Evolutionary conservation across 371 early-diverging fungal genomes (phyloP), one percentile per base, ranked within the genome.

Genomic region (Saksenaea vasiformis): DNA sequence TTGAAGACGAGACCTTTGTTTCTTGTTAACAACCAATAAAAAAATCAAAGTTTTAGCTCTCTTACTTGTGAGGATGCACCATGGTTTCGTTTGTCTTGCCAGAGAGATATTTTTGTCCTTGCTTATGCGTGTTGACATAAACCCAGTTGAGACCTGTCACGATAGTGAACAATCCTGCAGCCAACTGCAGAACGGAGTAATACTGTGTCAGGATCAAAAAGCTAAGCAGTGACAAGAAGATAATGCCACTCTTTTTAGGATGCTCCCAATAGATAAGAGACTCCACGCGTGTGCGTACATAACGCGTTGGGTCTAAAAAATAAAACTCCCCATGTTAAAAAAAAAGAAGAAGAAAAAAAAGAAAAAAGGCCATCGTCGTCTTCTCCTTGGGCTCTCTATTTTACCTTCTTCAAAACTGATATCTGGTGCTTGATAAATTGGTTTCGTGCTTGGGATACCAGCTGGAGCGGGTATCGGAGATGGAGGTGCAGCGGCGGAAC

Each of bases 181-280:
- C 55, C 22, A 86, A 63, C 61, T 84, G 84, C 28, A 86, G 70
- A n/a, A 86, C 58, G 26, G 86, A 86, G 67, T 83, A 76, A 62
- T 83, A 83, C 38, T 84, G 80, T 56, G 83, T 83, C 47, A 82
- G 67, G 63, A 78, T 64, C 38, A 86, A 62, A 15, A 79, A 61
- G 47, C 70, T 63, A 8, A 86, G 60, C 3, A 78, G 67, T 4
- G 69, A 54, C 5, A 59, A 64, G 5, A 84, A 66, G 9, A 76
- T 65, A 8, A 62, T 67, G 55, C 69, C 84, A 17, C 80, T 78
- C 57, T 79, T 72, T 28, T 69, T 38, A 11, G 84, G 86, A 26
- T 79, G 69, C 65, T 86, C 82, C 86, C 86, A 86, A 56, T 79
- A 79, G 56, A 85, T 69, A 26, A 85, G 76, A 38, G 80, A 80